Evolutionary conservation across 2,329 filamentous ascomycete species (phyloP), one percentile per base, ranked within the genome.

Genomic region (Pseudomassariella vexata): DNA sequence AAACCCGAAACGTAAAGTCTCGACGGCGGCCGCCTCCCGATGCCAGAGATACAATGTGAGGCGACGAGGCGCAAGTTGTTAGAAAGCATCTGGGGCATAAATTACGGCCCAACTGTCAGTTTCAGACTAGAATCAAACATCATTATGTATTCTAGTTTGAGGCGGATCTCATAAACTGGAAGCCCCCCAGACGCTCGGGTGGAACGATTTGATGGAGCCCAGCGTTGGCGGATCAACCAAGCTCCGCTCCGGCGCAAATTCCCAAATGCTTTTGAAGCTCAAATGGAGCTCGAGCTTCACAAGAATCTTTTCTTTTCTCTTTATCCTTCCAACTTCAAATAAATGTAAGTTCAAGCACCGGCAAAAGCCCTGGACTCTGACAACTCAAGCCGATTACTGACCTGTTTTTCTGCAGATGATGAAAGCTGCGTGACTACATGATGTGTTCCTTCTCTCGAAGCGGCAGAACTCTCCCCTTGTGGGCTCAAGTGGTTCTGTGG

Each of bases 261-360:
- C 26, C 34, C 25, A 40, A 40, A 42, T 37, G 42, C 34, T 49
- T 35, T 21, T n/a, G 30, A 26, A 34, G 14, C 9, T 22, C n/a
- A 12, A 28, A 12, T 28, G 28, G 19, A 25, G 36, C 36, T 30
- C 17, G 36, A 47, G 45, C 49, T 50, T 49, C 53, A 54, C 32
- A 40, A 45, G 47, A 40, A 40, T 48, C 49, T 57, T 59, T 58
- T 62, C 71, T 72, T 69, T 64, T 66, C 70, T 79, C 74, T 82
- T 79, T 75, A 90, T 87, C 89, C 87, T 94, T 95, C 89, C 88
- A 87, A 85, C n/a, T 89, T 95, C 94, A 94, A 94, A 83, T 80
- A 82, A 77, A 86, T 70, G 89, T 95, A 72, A 76, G 88, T 78
- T 34, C 37, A 24, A 30, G n/a, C n/a, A 8, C 28, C 32, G 21